Evolutionary conservation across 352 stramenopile species (phyloP), one percentile per base, ranked within the genome.

Genomic region (Globisporangium okanoganense): DNA sequence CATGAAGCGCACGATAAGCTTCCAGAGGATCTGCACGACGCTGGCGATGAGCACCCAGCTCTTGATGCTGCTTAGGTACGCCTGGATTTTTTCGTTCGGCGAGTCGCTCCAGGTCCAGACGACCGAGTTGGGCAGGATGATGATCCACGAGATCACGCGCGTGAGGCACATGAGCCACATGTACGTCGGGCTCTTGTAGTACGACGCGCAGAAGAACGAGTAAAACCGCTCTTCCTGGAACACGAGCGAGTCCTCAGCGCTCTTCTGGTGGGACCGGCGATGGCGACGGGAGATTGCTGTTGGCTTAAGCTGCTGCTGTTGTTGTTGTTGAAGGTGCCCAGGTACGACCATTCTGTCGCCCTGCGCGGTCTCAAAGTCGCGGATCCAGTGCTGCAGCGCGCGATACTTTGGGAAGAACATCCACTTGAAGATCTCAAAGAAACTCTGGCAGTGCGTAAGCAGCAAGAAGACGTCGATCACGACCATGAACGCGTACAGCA

Each of bases 81-180:
- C 73, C 49, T 89, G 75, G 24, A 73, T 24, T 43, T 69, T 69
- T 20, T 61, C 66, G 12, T 55, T 55, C 2, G 31, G 14, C 1
- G 70, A 81, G 36, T 60, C 56, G 13, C 65, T 73, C 56, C 77
- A 78, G 8, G 65, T 70, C 62, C 73, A 85, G 33, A 84, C 71
- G 43, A 78, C 65, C 36, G 79, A 69, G 64, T 76, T 82, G 16
- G 75, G 76, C 13, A 85, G 56, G n/a, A 87, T 60, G 52, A 89
- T 61, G 16, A 85, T 29, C 79, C 79, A 88, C 33, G 75, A 85
- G 22, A 88, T 51, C 35, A 78, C 35, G 14, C 67, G 66, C 5
- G 66, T 67, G 12, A 69, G 14, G 27, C 65, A 29, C 45, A 65
- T 67, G 43, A 70, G 22, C 65, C 65, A 70, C 10, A 62, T 55